Percentiles rank a stretch among this genome's conserved stretches.
phyloP scores from a whole-genome alignment of 371 early-diverging fungal genomes.

The Entomophthora muscae region DNA sequence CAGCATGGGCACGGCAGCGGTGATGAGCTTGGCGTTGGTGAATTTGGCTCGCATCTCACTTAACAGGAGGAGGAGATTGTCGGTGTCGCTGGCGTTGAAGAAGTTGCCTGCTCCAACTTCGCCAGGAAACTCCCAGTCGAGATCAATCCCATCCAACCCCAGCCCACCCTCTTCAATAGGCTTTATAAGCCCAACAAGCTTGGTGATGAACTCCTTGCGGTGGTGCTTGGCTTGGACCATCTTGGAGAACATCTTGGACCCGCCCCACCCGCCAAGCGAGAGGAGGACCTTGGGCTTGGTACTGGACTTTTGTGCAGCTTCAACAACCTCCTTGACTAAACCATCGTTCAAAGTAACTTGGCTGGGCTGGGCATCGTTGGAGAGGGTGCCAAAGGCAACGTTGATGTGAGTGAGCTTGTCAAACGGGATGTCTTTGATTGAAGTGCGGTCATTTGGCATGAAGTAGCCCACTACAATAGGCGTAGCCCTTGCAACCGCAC shows the following conservation, averaged over 20 bases:
- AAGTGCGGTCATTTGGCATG: conserved; percentile 27
- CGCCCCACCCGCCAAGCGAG: conserved; percentile 62
- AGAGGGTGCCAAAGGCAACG: background rate
- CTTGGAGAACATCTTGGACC: conserved; percentile 37
- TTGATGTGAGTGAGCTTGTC: conserved; percentile 5
- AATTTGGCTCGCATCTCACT: conserved; percentile 29
- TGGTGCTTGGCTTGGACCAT: conserved; percentile 18
- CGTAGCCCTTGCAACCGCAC: too few relatives aligned
- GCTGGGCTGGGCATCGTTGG: background rate
- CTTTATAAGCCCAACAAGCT: background rate
- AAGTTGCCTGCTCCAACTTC: conserved; percentile 47
- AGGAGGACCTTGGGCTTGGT: conserved; percentile 35
- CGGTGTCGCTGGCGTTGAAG: conserved; percentile 26
- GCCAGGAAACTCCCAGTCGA: conserved; percentile 70
- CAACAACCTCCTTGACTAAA: too few relatives aligned
- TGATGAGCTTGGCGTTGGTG: conserved; percentile 28
- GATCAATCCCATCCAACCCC: conserved; percentile 27
- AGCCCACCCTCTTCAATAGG: conserved; percentile 11
- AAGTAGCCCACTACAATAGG: conserved; percentile 24
- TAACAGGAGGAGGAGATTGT: conserved; percentile 35
- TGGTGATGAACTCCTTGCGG: background rate
- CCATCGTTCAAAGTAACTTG: background rate
- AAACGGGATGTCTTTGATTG: conserved; percentile 18
- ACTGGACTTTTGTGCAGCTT: too few relatives aligned
- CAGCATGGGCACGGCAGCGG: conserved; percentile 46